Conservation (phyloP, 768 basidiomycete genomes). For the Panaeolus cyanescens region DNA sequence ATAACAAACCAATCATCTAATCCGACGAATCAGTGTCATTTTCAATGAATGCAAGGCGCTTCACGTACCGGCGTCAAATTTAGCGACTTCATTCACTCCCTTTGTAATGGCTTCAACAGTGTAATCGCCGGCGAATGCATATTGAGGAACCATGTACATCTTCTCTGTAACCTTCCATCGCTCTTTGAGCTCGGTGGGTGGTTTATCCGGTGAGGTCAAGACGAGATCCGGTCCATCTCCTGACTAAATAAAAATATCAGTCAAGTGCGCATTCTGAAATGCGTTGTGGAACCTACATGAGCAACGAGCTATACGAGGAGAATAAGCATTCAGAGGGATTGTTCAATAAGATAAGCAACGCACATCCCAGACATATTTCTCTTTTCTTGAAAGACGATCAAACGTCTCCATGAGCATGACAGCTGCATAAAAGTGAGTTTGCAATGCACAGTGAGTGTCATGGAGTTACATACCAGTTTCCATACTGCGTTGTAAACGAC, state of each 20-base stretch:
- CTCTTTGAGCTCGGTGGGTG: slow-evolving; percentile 54
- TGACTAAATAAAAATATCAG: slow-evolving; percentile 37
- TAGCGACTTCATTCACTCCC: slow-evolving; percentile 59
- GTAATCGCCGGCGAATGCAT: slow-evolving; percentile 68
- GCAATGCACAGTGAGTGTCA: neutral
- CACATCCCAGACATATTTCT: slow-evolving; percentile 80
- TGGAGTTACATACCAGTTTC: slow-evolving; percentile 52
- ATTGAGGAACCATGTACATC: slow-evolving; percentile 69
- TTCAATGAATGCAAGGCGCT: neutral
- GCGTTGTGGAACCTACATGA: slow-evolving; percentile 45
- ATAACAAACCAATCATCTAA: slow-evolving; percentile 74
- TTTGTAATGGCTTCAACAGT: slow-evolving; percentile 71
- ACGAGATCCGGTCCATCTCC: slow-evolving; percentile 62
- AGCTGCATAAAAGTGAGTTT: slow-evolving; percentile 33
- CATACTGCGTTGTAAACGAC: slow-evolving; percentile 60
- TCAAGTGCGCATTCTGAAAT: no score
- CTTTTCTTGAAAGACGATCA: slow-evolving; percentile 59
- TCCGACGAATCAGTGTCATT: neutral
- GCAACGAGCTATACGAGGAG: slow-evolving; percentile 51
- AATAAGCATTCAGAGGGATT: neutral
- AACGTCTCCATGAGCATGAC: slow-evolving; percentile 79
- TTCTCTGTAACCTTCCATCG: slow-evolving; percentile 71
- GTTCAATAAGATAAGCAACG: slow-evolving; percentile 23
- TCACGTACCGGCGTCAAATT: slow-evolving; percentile 61
- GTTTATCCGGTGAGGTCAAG: slow-evolving; percentile 50